These are phyloP conservation scores for Pogostemon cablin DNA, from an alignment of 257 asterid genomes.

Conservation along the genomic window DNA sequence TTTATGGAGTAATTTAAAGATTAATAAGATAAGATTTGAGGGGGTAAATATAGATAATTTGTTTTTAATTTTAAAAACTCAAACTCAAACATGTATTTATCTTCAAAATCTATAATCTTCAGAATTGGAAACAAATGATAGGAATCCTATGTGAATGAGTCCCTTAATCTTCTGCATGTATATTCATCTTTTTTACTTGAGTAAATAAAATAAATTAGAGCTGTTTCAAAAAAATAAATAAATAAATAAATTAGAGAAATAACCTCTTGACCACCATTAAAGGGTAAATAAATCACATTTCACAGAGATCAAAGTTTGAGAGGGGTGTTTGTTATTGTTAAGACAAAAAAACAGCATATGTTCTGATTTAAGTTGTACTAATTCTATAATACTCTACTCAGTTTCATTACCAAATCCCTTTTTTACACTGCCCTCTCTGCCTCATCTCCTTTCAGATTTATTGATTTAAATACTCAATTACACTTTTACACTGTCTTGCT, in stretches of 20 bases:
- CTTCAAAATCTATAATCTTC: too few species aligned
- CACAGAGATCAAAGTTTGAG: neutral
- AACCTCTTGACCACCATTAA: neutral
- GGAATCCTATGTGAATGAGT: too few species aligned
- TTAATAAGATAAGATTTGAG: too few species aligned
- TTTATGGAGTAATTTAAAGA: too few species aligned
- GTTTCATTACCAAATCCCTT: conserved; percentile 29
- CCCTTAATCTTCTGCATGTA: too few species aligned
- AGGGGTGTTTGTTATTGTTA: conserved; percentile 35
- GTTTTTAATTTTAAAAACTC: too few species aligned
- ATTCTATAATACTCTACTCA: conserved; percentile 33
- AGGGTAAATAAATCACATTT: conserved; percentile 10
- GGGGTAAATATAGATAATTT: too few species aligned
- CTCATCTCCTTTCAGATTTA: conserved; percentile 38
- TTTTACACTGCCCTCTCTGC: neutral
- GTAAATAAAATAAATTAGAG: too few species aligned
- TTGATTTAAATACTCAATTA: conserved; percentile 31
- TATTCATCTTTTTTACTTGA: too few species aligned
- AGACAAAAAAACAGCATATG: conserved; percentile 54
- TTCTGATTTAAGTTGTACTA: conserved; percentile 29
- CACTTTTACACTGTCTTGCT: conserved; percentile 1
- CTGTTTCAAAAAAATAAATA: too few species aligned
- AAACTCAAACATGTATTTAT: too few species aligned
- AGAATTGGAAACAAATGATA: too few species aligned
- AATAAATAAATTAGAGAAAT: neutral